Base-by-base conservation (phyloP, 1,284 basidiomycete genomes). In the Naganishia albida region DNA sequence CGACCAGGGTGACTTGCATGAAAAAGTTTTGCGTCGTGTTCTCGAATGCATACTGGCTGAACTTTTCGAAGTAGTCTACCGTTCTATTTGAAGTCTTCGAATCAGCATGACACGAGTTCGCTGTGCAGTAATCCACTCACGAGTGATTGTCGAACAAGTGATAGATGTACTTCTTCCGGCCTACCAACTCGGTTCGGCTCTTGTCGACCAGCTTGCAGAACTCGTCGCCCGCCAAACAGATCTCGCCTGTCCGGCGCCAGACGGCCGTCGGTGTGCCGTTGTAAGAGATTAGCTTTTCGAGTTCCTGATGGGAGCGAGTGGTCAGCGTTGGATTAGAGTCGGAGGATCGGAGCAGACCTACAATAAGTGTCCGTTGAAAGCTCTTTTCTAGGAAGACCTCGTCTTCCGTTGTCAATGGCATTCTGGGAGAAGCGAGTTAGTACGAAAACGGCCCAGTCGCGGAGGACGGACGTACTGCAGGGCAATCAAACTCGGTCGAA, bases 191-290 rank as follows among this genome's bases (percentile, higher is more conserved):
- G 66, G 90, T 87, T 16, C 59, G 52, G 44, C 51, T 68, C 40
- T 52, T 63, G 77, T 88, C 85, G 18, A 86, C 85, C 67, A 99
- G 83, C 84, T 93, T 89, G 77, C 89, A 93, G 75, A 99, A 99
- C 80, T 99, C 94, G 1, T 93, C 89, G 0, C 94, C 93, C 50
- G 95, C 95, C 49, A 96, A 87, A 74, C 92, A 94, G 43, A 99
- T 93, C 81, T 99, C 96, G 74, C 95, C 95, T 18, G 96, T 99
- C 55, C 95, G 84, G 38, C 95, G 87, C 95, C 95, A 99, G 1
- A 97, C 91, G n/a, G 96, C 93, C 0, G 95, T 99, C 2, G 95
- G 96, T n/a, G 96, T 99, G 6, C 95, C 96, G 68, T 90, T 94
- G 78, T 93, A 96, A 49, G 91, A 93, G 70, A 99, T 95, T 69